Evolutionary conservation across 2,329 filamentous ascomycete species (phyloP).

Genomic region (Pseudogymnoascus sp.): DNA sequence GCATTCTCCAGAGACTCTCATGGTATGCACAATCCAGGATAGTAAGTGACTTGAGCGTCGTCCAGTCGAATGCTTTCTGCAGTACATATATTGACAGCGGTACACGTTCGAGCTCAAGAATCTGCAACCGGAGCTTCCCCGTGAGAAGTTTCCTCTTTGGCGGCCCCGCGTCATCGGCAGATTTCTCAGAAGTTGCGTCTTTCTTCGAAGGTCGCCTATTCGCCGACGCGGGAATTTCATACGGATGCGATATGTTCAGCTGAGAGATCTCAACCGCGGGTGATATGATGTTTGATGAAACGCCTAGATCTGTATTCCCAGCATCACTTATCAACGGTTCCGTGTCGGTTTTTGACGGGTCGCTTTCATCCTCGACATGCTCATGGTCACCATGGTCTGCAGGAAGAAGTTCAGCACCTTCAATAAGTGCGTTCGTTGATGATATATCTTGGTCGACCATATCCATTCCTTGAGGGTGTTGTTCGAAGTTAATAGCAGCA

Average conservation of each 20-base stretch:
- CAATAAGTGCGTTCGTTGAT: not conserved
- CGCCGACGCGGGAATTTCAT: not conserved
- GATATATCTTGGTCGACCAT: not conserved
- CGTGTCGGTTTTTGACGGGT: not conserved
- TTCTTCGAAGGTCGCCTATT: not conserved
- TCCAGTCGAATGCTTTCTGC: constrained; percentile 67
- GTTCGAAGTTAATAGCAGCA: not conserved
- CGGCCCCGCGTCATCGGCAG: not conserved
- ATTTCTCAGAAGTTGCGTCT: not conserved
- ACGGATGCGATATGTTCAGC: not conserved
- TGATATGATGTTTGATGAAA: constrained; percentile 4
- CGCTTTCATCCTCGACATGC: not conserved
- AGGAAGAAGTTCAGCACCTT: not conserved
- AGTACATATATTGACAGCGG: constrained; percentile 66
- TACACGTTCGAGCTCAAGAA: constrained; percentile 67
- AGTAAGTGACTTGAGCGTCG: constrained; percentile 61
- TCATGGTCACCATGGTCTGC: not conserved
- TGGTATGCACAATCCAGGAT: constrained; percentile 66
- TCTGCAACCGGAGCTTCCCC: constrained; percentile 59
- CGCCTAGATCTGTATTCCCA: not conserved
- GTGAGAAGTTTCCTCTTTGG: constrained; percentile 37
- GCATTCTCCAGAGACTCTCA: constrained; percentile 66
- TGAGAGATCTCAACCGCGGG: not conserved
- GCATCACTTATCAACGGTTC: not conserved
- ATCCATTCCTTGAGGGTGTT: not conserved